Conservation (phyloP, 768 basidiomycete species). For the Clavaria fumosa region DNA sequence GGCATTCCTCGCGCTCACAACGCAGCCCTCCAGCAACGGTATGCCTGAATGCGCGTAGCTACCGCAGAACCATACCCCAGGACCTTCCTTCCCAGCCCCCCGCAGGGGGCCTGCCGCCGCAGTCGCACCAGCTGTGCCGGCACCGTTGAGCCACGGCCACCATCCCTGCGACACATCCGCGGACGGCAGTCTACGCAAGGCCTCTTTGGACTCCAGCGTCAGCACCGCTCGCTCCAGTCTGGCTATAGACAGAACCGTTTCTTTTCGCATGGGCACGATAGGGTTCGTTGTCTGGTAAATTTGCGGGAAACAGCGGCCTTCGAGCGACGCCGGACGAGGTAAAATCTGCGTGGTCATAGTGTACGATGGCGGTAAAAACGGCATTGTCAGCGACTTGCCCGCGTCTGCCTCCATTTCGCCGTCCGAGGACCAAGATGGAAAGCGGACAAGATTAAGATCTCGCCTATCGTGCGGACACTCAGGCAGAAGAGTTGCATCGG, state of each 20-base stretch:
- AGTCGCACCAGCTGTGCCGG: constrained; percentile 22
- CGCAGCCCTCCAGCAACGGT: constrained; percentile 69
- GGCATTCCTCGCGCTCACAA: constrained; percentile 50
- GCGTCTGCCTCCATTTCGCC: neutral
- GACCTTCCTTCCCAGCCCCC: constrained; percentile 27
- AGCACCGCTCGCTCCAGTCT: constrained; percentile 50
- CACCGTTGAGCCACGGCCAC: constrained; percentile 24
- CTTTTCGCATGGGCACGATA: constrained; percentile 33
- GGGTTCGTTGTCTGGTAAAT: constrained; percentile 69
- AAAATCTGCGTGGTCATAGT: constrained; percentile 63
- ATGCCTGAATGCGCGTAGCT: constrained; percentile 59
- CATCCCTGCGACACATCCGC: constrained; percentile 21
- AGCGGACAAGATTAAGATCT: constrained; percentile 48
- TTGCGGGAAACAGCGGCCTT: constrained; percentile 16
- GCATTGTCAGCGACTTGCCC: constrained; percentile 8
- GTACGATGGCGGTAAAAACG: constrained; percentile 31
- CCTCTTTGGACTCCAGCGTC: constrained; percentile 33
- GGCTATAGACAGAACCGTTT: constrained; percentile 38
- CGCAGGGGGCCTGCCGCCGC: constrained; percentile 42
- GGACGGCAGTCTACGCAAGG: constrained; percentile 32
- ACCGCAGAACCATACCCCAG: constrained; percentile 58
- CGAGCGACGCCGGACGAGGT: constrained; percentile 21
- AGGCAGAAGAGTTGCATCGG: constrained; percentile 44
- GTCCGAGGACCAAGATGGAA: constrained; percentile 10
- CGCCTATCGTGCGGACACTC: constrained; percentile 31